Percentiles rank a stretch among this genome's conserved stretches.
Conservation (phyloP, 1,139 yeast genomes). For the Citeromyces hawaiiensis region DNA sequence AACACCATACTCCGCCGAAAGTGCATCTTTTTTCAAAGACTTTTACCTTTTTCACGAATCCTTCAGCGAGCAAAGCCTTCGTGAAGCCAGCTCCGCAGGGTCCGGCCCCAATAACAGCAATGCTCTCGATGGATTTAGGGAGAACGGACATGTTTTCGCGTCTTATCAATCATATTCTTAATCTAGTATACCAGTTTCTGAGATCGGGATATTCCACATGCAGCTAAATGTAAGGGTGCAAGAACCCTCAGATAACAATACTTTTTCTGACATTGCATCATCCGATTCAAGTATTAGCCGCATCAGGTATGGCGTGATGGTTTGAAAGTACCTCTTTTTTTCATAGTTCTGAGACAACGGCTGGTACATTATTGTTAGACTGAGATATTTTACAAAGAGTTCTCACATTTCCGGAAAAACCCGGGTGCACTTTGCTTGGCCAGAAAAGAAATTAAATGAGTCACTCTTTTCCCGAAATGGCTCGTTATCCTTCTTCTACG, state of each 20-base stretch:
- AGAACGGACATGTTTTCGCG: conserved; percentile 2
- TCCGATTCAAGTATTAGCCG: neutral
- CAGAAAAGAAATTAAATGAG: neutral
- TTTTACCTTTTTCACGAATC: conserved; percentile 26
- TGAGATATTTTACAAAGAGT: too few species aligned
- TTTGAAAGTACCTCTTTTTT: neutral
- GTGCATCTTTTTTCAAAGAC: conserved; percentile 35
- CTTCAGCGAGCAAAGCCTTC: conserved; percentile 35
- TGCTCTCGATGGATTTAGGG: conserved; percentile 13
- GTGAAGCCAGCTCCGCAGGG: conserved; percentile 53
- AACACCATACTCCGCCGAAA: conserved; percentile 45
- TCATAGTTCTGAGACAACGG: too few species aligned
- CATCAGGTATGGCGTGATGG: neutral
- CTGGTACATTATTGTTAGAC: too few species aligned
- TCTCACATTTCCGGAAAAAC: neutral
- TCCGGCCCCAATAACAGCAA: conserved; percentile 55
- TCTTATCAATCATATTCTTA: neutral
- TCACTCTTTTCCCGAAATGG: neutral
- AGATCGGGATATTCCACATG: neutral
- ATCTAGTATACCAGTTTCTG: neutral
- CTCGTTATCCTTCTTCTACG: too few species aligned
- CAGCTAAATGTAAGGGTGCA: neutral
- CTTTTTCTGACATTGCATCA: neutral
- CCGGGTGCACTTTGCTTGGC: neutral
- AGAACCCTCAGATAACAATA: neutral